Evolutionary conservation across 2,329 filamentous ascomycete species (phyloP).

Genomic region (Boeremia exigua): DNA sequence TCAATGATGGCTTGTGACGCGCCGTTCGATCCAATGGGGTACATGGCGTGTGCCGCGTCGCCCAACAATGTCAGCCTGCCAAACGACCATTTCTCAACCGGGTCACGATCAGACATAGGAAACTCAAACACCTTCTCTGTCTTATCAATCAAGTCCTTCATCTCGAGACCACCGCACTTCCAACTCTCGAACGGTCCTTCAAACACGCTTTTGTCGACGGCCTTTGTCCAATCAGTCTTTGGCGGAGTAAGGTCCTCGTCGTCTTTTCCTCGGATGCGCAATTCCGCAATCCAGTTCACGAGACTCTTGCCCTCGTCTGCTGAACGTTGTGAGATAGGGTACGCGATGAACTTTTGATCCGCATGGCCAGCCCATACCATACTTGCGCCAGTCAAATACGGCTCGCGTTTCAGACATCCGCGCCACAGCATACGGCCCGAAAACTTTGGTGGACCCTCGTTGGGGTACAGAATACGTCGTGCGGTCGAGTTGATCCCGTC

Average conservation of each 20-base stretch:
- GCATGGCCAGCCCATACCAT: slow-evolving; percentile 58
- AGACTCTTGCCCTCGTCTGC: slow-evolving; percentile 47
- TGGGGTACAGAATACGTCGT: slow-evolving; percentile 50
- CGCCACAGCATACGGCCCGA: slow-evolving; percentile 57
- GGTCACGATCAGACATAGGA: slow-evolving; percentile 56
- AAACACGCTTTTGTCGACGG: slow-evolving; percentile 51
- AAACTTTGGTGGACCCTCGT: slow-evolving; percentile 54
- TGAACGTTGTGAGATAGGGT: slow-evolving; percentile 51
- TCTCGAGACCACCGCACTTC: slow-evolving; percentile 52
- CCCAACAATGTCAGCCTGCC: slow-evolving; percentile 47
- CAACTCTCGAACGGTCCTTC: slow-evolving; percentile 50
- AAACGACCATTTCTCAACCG: slow-evolving; percentile 50
- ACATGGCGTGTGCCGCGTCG: slow-evolving; percentile 53
- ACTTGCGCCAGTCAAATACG: slow-evolving; percentile 52
- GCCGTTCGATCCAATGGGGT: slow-evolving; percentile 54
- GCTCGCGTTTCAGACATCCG: slow-evolving; percentile 50
- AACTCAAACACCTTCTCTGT: slow-evolving; percentile 55
- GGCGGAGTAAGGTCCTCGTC: slow-evolving; percentile 54
- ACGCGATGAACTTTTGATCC: slow-evolving; percentile 57
- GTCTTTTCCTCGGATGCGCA: slow-evolving; percentile 51
- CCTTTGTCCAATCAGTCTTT: slow-evolving; percentile 53
- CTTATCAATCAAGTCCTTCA: slow-evolving; percentile 51
- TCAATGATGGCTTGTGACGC: slow-evolving; percentile 55
- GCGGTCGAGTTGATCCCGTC: slow-evolving; percentile 56
- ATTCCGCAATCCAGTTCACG: slow-evolving; percentile 57